These are phyloP conservation scores for Pseudovirgaria hyperparasitica DNA, from an alignment of 2,329 filamentous ascomycete genomes.

Conservation along the genomic window DNA sequence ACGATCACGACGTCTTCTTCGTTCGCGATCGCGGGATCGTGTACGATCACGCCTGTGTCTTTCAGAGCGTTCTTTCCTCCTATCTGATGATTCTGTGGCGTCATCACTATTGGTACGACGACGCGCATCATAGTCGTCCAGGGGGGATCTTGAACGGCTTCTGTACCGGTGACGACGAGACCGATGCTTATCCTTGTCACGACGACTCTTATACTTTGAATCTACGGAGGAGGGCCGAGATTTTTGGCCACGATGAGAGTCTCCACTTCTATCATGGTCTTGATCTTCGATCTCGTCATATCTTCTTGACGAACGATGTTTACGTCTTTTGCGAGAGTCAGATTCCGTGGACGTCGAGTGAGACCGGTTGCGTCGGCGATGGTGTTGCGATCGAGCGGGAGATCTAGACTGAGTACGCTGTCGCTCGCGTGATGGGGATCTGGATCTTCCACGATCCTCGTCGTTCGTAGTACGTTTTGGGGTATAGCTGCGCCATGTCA, in stretches of 20 bases:
- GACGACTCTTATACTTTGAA: conserved; percentile 45
- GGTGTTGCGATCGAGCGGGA: conserved; percentile 28
- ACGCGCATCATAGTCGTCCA: conserved; percentile 17
- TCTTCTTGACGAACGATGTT: conserved; percentile 34
- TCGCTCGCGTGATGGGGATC: conserved; percentile 15
- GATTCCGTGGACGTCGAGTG: conserved; percentile 25
- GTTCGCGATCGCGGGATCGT: conserved; percentile 21
- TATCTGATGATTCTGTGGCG: conserved; percentile 13
- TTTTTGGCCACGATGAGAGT: conserved; percentile 30
- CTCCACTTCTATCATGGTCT: conserved; percentile 19
- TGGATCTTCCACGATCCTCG: too few species aligned
- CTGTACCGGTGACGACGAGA: conserved; percentile 31
- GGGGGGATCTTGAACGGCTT: conserved; percentile 24
- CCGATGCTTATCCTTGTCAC: conserved; percentile 28
- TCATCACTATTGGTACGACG: conserved; percentile 14
- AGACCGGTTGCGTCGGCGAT: conserved; percentile 40
- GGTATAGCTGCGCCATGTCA: too few species aligned
- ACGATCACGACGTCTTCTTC: conserved; percentile 33
- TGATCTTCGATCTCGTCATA: conserved; percentile 21
- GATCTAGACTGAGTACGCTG: conserved; percentile 14
- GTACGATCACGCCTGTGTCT: too few species aligned
- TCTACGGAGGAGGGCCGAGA: conserved; percentile 55
- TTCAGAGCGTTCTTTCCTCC: too few species aligned
- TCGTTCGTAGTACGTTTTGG: too few species aligned
- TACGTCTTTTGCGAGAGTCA: conserved; percentile 25